Percentiles rank a stretch among this genome's conserved stretches.
phyloP scores from a whole-genome alignment of 257 asterid genomes.

The Buddleja alternifolia region DNA sequence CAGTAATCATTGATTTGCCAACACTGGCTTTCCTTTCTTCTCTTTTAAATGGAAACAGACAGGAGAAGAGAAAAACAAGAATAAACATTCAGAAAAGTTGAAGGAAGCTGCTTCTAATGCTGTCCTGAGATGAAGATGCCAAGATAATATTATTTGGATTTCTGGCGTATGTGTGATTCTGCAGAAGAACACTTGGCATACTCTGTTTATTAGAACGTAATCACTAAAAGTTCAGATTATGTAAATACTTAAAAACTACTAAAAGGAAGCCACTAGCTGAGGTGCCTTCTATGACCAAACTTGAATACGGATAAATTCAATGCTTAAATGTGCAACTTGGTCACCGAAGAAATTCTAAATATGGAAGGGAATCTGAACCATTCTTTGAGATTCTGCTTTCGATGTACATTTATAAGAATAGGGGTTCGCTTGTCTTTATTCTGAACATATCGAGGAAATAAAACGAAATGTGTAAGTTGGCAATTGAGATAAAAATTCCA shows the following conservation, averaged over 20 bases:
- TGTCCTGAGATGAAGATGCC: neutral
- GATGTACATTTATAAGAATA: slow-evolving; percentile 3
- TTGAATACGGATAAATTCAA: neutral
- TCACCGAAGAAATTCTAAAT: neutral
- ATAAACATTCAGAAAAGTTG: neutral
- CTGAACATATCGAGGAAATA: neutral
- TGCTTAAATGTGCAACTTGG: neutral
- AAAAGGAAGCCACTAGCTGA: neutral
- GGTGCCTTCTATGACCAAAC: slow-evolving; percentile 12
- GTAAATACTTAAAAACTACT: neutral
- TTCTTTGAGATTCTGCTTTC: neutral
- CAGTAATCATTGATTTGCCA: neutral
- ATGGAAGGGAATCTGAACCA: neutral
- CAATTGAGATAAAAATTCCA: slow-evolving; percentile 5
- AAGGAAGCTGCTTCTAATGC: neutral
- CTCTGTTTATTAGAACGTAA: no score
- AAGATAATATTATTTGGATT: neutral
- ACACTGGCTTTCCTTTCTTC: neutral
- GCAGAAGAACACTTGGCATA: neutral
- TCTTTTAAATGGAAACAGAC: neutral
- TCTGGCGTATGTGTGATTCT: neutral
- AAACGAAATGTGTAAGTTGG: neutral
- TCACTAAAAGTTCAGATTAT: neutral
- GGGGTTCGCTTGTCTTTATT: no score
- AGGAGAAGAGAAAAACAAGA: neutral